Base-by-base conservation (phyloP, 2,329 filamentous ascomycete species). In the Fusarium brachygibbosum region DNA sequence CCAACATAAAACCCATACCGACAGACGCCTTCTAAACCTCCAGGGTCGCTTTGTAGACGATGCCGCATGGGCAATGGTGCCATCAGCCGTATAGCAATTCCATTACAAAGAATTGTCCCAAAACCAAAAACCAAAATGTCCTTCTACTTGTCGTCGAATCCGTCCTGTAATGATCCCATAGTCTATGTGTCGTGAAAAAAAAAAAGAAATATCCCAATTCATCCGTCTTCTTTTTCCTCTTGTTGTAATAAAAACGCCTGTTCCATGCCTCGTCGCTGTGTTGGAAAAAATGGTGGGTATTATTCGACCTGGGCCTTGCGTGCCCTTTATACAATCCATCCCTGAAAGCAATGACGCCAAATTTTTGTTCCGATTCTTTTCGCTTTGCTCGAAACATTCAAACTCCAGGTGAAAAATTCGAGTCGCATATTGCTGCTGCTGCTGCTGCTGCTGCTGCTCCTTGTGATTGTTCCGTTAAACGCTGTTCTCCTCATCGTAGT, bases 401-500 rank as follows among this genome's bases (percentile, higher is more conserved):
- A 74, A 74, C 72, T 69, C 69, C 59, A 29, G 40, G 35, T 50
- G 23, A 61, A 58, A 56, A 63, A 58, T 50, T 49, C 52, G 65
- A 66, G 57, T 57, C 64, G 51, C 48, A 45, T 67, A 46, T 54
- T 59, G 32, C 45, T 55, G 40, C 19, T 52, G 28, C 44, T 25
- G 23, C 23, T 25, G 23, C 23, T 25, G 23, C 6, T 25, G 23
- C 23, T 25, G 23, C 23, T 52, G n/a, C n/a, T 34, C 29, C 16
- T 53, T 52, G 42, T 51, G 44, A 17, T 41, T 51, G 37, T 35
- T 49, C 37, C 17, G 44, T 75, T 61, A 80, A 40, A 77, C 77
- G 35, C 71, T 73, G 50, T 79, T 72, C 21, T 78, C 75, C 50
- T 75, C 75, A 41, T 78, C 78, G 48, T 77, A 76, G 56, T 76